A percentile compares a stretch with the other conserved stretches of the same genome.
phyloP scores from a whole-genome alignment of 495 filamentous ascomycete species.

The Lepidopterella palustris region DNA sequence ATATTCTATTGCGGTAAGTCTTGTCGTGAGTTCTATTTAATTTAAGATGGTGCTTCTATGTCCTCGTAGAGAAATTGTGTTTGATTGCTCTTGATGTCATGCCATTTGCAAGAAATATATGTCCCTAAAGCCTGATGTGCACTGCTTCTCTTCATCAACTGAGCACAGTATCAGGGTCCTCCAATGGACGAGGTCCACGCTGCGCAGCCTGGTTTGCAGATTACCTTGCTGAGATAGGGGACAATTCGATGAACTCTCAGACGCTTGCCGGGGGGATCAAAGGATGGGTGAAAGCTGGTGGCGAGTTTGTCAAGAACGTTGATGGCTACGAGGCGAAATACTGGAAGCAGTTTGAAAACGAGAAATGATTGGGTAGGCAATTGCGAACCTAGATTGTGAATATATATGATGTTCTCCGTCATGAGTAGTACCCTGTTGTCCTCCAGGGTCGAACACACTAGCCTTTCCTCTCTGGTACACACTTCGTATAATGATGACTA shows the following conservation, averaged over 20 bases:
- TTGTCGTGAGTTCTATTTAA: background rate
- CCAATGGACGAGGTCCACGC: slow-evolving; percentile 41
- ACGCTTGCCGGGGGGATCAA: slow-evolving; percentile 46
- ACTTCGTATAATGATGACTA: no score
- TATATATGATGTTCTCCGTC: no score
- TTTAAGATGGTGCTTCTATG: background rate
- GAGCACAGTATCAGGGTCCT: slow-evolving; percentile 33
- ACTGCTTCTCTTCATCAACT: no score
- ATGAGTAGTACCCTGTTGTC: no score
- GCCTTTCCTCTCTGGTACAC: no score
- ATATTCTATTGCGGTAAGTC: slow-evolving; percentile 47
- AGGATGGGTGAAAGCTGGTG: slow-evolving; percentile 45
- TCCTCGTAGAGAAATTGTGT: background rate
- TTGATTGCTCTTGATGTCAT: background rate
- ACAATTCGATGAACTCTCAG: slow-evolving; percentile 38
- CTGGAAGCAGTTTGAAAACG: slow-evolving; percentile 38
- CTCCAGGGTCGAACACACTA: no score
- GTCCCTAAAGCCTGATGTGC: background rate
- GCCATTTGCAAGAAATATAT: background rate
- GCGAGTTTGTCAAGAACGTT: slow-evolving; percentile 36
- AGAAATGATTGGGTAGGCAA: background rate
- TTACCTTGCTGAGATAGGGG: slow-evolving; percentile 35
- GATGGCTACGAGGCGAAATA: slow-evolving; percentile 44
- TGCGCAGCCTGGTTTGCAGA: slow-evolving; percentile 47
- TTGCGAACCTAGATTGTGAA: no score